Conservation (phyloP, 305 asterid genomes). For the Euphrasia arctica region DNA sequence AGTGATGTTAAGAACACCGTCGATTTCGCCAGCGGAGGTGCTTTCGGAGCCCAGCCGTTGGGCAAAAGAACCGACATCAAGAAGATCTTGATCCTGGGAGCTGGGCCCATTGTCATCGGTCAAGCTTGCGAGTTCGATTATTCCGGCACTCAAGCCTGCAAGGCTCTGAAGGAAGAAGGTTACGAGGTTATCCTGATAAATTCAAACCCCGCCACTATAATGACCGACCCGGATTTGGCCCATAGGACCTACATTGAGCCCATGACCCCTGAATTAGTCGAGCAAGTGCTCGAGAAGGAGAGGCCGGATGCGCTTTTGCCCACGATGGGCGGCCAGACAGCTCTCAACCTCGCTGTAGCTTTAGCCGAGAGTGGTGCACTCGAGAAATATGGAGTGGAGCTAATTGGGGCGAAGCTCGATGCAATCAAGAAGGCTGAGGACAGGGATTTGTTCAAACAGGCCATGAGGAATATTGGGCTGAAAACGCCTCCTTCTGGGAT, state of each 20-base stretch:
- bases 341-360: slow-evolving; percentile 89
- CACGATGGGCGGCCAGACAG: slow-evolving; percentile 99
- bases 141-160: slow-evolving; percentile 97
- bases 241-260: slow-evolving; percentile 97
- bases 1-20: slow-evolving; percentile 23
- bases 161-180: slow-evolving; percentile 96
- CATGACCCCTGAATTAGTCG: slow-evolving; percentile 90
- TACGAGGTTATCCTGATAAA: slow-evolving; percentile 82
- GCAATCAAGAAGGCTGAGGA: slow-evolving; percentile 98
- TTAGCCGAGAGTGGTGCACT: slow-evolving; percentile 89
- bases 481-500: slow-evolving; percentile 95
- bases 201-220: slow-evolving; percentile 97
- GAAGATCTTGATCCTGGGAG: slow-evolving; percentile 87
- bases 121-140: slow-evolving; percentile 98
- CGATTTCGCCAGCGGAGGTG: slow-evolving; percentile 31
- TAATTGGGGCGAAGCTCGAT: slow-evolving; percentile 90
- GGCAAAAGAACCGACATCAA: slow-evolving; percentile 89
- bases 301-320: slow-evolving; percentile 92
- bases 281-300: slow-evolving; percentile 91
- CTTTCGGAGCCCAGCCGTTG: slow-evolving; percentile 25
- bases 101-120: slow-evolving; percentile 96
- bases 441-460: slow-evolving; percentile 88
- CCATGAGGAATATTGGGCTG: slow-evolving; percentile 86
- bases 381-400: slow-evolving; percentile 87
- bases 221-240: slow-evolving; percentile 94